Evolutionary conservation across 306 rosid genomes (phyloP).

Genomic region (Fagus crenata): DNA sequence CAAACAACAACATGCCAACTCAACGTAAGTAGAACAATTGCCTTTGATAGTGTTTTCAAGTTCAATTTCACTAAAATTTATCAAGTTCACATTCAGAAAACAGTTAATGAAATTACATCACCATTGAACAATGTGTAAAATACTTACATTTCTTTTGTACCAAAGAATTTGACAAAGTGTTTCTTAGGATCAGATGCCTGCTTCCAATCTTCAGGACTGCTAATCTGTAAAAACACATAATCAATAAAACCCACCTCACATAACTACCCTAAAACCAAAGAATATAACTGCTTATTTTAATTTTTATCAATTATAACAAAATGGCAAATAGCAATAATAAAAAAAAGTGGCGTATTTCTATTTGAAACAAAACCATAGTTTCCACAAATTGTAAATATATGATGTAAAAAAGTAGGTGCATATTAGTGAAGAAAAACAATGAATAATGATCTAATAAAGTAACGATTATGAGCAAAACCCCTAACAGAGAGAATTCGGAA

Average conservation of each 20-base stretch:
- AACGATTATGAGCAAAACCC: too few relatives aligned
- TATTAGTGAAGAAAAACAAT: too few relatives aligned
- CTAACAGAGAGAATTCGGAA: too few relatives aligned
- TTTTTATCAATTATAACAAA: background rate
- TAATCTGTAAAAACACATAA: too few relatives aligned
- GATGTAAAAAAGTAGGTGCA: too few relatives aligned
- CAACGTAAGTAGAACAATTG: background rate
- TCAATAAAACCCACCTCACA: too few relatives aligned
- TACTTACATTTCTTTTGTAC: conserved; percentile 92
- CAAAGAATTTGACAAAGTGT: conserved; percentile 76
- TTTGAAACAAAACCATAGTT: too few relatives aligned
- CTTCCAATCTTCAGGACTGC: too few relatives aligned
- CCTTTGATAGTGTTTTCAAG: background rate
- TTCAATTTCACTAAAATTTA: background rate
- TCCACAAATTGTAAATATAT: too few relatives aligned
- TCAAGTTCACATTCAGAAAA: background rate
- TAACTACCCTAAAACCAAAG: conserved; percentile 6
- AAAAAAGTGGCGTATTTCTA: too few relatives aligned
- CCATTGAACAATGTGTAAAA: conserved; percentile 20
- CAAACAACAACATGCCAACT: background rate
- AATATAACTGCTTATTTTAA: background rate
- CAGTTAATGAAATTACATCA: background rate
- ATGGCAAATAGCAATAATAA: background rate
- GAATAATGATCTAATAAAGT: too few relatives aligned
- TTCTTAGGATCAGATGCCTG: too few relatives aligned